These are phyloP conservation scores for Neurospora sublineolata DNA, from an alignment of 495 filamentous ascomycete genomes.

Conservation along the genomic window DNA sequence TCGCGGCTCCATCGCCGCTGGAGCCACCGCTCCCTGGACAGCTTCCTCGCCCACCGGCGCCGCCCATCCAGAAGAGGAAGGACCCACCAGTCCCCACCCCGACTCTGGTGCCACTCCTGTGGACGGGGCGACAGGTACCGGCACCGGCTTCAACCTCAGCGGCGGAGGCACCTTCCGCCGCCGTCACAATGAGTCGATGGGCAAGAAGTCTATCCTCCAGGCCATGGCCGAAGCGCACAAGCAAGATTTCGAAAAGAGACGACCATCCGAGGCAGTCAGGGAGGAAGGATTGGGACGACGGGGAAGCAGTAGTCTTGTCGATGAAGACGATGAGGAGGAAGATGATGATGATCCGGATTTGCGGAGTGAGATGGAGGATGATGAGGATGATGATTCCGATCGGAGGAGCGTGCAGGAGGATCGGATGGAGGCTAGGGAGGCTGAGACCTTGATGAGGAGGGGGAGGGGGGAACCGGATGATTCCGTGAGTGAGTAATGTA, in stretches of 20 bases:
- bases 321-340: conserved; percentile 3
- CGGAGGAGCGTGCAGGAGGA: conserved; percentile 12
- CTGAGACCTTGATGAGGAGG: conserved; percentile 4
- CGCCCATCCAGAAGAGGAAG: not conserved
- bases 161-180: conserved; percentile 25
- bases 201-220: conserved; percentile 40
- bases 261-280: conserved; percentile 28
- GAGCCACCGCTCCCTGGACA: not conserved
- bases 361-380: conserved; percentile 12
- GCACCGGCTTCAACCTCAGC: not conserved
- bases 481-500: not conserved
- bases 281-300: not conserved
- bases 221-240: conserved; percentile 65
- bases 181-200: conserved; percentile 15
- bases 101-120: not conserved
- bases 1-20: not conserved
- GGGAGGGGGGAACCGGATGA: not conserved
- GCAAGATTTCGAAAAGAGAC: conserved; percentile 76
- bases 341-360: conserved; percentile 3
- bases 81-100: not conserved
- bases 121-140: not conserved
- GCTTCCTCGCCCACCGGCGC: not conserved
- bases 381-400: conserved; percentile 25
- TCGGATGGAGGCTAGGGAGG: conserved; percentile 17
- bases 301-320: not conserved